These are phyloP conservation scores for Mycena filopes DNA, from an alignment of 768 basidiomycete species.

Conservation along the genomic window DNA sequence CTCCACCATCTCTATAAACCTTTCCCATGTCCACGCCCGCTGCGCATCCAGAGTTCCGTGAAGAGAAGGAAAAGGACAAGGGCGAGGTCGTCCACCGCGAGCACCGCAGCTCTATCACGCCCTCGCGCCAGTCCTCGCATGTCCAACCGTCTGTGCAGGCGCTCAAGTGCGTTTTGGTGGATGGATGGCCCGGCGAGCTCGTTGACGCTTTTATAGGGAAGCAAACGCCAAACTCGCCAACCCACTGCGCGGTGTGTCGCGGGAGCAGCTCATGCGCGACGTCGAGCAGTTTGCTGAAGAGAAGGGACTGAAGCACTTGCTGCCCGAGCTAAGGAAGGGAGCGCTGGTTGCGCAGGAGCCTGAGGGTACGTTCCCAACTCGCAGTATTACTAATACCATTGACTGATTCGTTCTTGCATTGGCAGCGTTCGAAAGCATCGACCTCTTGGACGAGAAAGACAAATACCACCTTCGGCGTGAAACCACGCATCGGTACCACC, in stretches of 20 bases:
- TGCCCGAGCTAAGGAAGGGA: conserved; percentile 57
- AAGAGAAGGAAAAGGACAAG: too few relatives aligned
- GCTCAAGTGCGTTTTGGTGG: not conserved
- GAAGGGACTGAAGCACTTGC: conserved; percentile 38
- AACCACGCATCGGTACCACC: conserved; percentile 40
- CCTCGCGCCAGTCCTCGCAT: not conserved
- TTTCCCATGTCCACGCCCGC: too few relatives aligned
- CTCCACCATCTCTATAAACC: not conserved
- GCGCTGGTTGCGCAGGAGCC: conserved; percentile 67
- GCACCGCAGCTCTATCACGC: not conserved
- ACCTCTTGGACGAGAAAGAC: conserved; percentile 57
- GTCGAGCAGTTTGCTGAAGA: conserved; percentile 59
- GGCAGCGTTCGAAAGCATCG: conserved; percentile 49
- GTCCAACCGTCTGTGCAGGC: not conserved
- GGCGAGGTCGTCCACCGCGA: not conserved
- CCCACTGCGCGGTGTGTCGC: conserved; percentile 61
- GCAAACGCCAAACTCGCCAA: conserved; percentile 46
- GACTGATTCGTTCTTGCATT: too few relatives aligned
- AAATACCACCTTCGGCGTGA: conserved; percentile 55
- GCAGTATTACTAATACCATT: too few relatives aligned
- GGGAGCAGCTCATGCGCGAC: conserved; percentile 58
- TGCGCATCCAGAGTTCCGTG: not conserved
- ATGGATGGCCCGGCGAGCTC: not conserved
- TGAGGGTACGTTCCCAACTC: conserved; percentile 25
- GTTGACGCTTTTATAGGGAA: not conserved